Evolutionary conservation across 352 stramenopile genomes (phyloP).

Genomic region (Phytopythium ostracodes): DNA sequence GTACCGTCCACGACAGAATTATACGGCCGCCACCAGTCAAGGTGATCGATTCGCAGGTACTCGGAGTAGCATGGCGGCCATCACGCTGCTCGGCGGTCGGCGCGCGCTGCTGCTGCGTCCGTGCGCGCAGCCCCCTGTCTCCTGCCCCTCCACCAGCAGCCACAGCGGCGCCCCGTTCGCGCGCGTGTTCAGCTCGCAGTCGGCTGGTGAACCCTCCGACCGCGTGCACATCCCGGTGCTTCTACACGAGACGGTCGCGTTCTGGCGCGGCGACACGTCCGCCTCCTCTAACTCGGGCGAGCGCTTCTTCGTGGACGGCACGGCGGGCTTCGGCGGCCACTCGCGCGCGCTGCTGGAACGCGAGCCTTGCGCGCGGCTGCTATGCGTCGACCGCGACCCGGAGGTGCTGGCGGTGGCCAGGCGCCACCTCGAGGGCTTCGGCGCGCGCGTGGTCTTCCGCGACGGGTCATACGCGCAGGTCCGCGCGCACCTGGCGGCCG

Average conservation of each 20-base stretch:
- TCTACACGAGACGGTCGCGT: conserved; percentile 44
- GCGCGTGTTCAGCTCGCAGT: conserved; percentile 1
- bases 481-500: conserved; percentile 23
- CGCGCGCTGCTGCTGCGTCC: neutral
- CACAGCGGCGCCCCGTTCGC: neutral
- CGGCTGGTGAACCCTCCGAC: neutral
- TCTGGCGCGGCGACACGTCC: conserved; percentile 10
- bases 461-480: conserved; percentile 64
- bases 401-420: conserved; percentile 59
- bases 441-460: conserved; percentile 46
- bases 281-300: neutral
- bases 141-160: neutral
- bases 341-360: conserved; percentile 51
- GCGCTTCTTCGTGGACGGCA: conserved; percentile 72
- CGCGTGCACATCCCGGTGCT: conserved; percentile 56
- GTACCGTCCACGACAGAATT: neutral
- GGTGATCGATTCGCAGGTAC: too few species aligned
- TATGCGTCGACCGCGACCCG: conserved; percentile 79
- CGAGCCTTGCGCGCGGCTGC: conserved; percentile 41
- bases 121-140: too few species aligned
- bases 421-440: conserved; percentile 43
- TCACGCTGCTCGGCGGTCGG: neutral
- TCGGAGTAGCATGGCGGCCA: too few species aligned
- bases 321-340: conserved; percentile 65
- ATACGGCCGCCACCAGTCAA: neutral